Evolutionary conservation across 768 basidiomycete genomes (phyloP), one percentile per base, ranked within the genome.

Genomic region (Leucosporidium yakuticum): DNA sequence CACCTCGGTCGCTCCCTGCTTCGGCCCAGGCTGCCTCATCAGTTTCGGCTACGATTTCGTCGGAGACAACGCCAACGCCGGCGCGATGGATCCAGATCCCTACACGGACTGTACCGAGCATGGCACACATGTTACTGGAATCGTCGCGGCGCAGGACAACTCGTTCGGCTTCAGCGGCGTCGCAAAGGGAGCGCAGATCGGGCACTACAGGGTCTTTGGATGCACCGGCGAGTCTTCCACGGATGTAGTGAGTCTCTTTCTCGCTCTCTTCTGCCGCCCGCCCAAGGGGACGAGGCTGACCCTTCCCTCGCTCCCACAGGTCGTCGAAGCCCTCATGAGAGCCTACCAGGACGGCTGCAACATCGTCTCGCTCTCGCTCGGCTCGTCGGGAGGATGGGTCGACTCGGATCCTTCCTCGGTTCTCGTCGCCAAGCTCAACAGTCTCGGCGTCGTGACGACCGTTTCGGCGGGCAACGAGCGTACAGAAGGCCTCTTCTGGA

Each of bases 161-260:
- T 74, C 77, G 47, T 87, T 84, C 80, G 85, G 85, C 77, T 84
- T 88, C 74, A 85, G 84, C 58, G 88, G 88, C 63, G 87, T 87
- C 34, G 87, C 88, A 5, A 86, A 83, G 67, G 81, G 82, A 3
- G 84, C 87, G 0, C 82, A 82, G 9, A 77, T 88, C 55, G 82
- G 79, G 60, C 70, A 66, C 25, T 79, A 78, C 79, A 77, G 85
- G 60, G 80, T 88, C 14, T 88, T 87, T 74, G 84, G 85, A 4
- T 89, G 88, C 75, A 44, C 39, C 17, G 70, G 62, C 4, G 85
- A 85, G 0, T 76, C 66, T 17, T 81, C 83, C 0, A 71, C 75
- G 1, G 65, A 81, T 58, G 79, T 79, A 55, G 71, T 80, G 59
- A 54, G 39, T 15, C 14, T 15, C 8, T 9, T n/a, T n/a, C n/a